phyloP scores from a whole-genome alignment of 805 yeast species.

The Candida saitoana region DNA sequence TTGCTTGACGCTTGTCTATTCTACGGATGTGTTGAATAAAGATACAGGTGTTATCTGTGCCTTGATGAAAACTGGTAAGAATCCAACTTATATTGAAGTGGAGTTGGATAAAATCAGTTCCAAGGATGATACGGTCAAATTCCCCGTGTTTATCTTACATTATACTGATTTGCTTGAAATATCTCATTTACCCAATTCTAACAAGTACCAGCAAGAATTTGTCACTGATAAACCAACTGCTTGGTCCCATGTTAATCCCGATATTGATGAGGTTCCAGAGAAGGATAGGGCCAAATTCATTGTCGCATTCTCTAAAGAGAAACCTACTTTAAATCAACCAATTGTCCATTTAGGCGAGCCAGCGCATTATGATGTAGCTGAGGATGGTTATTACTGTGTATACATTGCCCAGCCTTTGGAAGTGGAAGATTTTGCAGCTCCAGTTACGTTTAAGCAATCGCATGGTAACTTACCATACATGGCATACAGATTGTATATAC shows the following conservation, averaged over 20 bases:
- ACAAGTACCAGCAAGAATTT: conserved; percentile 11
- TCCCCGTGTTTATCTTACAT: conserved; percentile 24
- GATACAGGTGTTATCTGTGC: background rate
- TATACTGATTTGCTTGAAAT: conserved; percentile 20
- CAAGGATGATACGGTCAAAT: conserved; percentile 8
- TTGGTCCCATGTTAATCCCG: conserved; percentile 4
- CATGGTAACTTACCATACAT: conserved; percentile 23
- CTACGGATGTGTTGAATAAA: background rate
- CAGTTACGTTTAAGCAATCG: conserved; percentile 18
- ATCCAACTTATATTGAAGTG: conserved; percentile 9
- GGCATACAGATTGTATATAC: conserved; percentile 15
- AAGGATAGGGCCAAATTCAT: conserved; percentile 1
- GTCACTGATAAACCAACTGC: conserved; percentile 5
- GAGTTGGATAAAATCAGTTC: conserved; percentile 9
- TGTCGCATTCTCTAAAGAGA: conserved; percentile 4
- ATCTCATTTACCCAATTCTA: conserved; percentile 15
- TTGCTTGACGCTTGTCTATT: background rate
- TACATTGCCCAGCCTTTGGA: conserved; percentile 23
- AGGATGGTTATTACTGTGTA: conserved; percentile 28
- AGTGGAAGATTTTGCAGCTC: conserved; percentile 7
- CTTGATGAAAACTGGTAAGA: conserved; percentile 3
- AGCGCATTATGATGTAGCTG: conserved; percentile 13
- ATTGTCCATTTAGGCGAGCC: conserved; percentile 6
- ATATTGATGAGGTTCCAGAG: conserved; percentile 6
- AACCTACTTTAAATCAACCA: conserved; percentile 3